Percentiles rank a stretch among this genome's conserved stretches.
These are phyloP conservation scores for Rhynchosporium graminicola DNA, from an alignment of 2,329 filamentous ascomycete genomes.

Conservation along the genomic window DNA sequence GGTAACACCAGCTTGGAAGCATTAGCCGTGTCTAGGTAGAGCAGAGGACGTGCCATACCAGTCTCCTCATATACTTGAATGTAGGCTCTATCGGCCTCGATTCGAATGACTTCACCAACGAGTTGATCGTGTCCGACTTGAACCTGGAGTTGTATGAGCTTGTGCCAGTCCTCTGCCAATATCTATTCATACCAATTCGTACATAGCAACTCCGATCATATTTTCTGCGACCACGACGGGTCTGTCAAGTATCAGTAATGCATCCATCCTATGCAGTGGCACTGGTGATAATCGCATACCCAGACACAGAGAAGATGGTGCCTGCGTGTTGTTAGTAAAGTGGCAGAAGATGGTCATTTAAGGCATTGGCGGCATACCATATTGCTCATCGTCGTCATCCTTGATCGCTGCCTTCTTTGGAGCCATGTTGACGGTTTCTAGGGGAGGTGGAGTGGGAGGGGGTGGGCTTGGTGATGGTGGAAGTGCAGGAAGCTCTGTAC, in stretches of 20 bases:
- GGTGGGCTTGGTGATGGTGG: slow-evolving; percentile 35
- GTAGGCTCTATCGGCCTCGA: slow-evolving; percentile 91
- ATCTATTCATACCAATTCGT: slow-evolving; percentile 69
- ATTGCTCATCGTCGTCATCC: slow-evolving; percentile 51
- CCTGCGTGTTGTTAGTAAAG: slow-evolving; percentile 44
- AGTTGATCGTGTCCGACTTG: slow-evolving; percentile 89
- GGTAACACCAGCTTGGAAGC: slow-evolving; percentile 77
- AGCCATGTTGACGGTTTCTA: slow-evolving; percentile 41
- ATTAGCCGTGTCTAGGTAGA: slow-evolving; percentile 29
- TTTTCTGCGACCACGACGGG: slow-evolving; percentile 97
- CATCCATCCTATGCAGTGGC: background rate
- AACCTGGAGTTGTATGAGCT: slow-evolving; percentile 56
- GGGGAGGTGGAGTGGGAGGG: slow-evolving; percentile 36
- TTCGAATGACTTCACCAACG: slow-evolving; percentile 96
- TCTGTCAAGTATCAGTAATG: slow-evolving; percentile 46
- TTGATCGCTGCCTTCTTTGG: slow-evolving; percentile 45
- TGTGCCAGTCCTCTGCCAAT: slow-evolving; percentile 47
- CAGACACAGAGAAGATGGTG: slow-evolving; percentile 71
- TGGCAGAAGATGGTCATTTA: slow-evolving; percentile 12
- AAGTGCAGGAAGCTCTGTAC: slow-evolving; percentile 44
- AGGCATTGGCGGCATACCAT: slow-evolving; percentile 48
- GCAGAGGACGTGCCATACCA: slow-evolving; percentile 54
- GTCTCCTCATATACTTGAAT: slow-evolving; percentile 99
- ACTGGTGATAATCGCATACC: slow-evolving; percentile 44
- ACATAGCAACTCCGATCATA: slow-evolving; percentile 99